These are phyloP conservation scores for Clonostachys rhizophaga DNA, from an alignment of 2,329 filamentous ascomycete genomes.

Conservation along the genomic window DNA sequence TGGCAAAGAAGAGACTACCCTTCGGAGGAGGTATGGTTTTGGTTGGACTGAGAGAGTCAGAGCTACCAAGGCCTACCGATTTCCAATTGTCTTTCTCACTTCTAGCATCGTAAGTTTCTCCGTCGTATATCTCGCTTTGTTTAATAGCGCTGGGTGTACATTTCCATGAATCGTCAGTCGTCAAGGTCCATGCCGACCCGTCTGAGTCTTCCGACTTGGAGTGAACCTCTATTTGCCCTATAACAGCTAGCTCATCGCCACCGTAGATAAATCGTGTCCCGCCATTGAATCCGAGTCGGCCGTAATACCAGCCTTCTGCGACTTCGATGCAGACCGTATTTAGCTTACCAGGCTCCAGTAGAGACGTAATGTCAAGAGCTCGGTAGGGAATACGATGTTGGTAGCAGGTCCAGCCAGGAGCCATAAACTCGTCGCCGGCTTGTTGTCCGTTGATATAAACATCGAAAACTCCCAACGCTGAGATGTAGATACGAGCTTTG, in stretches of 20 bases:
- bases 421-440: conserved; percentile 32
- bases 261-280: conserved; percentile 23
- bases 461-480: background rate
- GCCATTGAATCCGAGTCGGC: conserved; percentile 14
- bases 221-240: conserved; percentile 29
- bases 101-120: conserved; percentile 42
- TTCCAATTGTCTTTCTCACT: conserved; percentile 31
- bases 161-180: conserved; percentile 34
- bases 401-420: conserved; percentile 49
- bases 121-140: conserved; percentile 54
- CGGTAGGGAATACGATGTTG: conserved; percentile 44
- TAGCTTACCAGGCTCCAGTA: conserved; percentile 22
- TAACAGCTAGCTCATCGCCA: conserved; percentile 21
- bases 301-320: conserved; percentile 44
- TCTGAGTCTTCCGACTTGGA: conserved; percentile 17
- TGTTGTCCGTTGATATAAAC: conserved; percentile 22
- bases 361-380: conserved; percentile 40
- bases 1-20: conserved; percentile 27
- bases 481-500: background rate
- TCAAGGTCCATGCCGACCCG: background rate
- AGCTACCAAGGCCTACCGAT: conserved; percentile 4
- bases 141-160: conserved; percentile 35
- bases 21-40: conserved; percentile 16
- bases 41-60: conserved; percentile 8
- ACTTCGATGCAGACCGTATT: conserved; percentile 31